phyloP scores from a whole-genome alignment of 352 stramenopile genomes.

The Phytophthora pisi region DNA sequence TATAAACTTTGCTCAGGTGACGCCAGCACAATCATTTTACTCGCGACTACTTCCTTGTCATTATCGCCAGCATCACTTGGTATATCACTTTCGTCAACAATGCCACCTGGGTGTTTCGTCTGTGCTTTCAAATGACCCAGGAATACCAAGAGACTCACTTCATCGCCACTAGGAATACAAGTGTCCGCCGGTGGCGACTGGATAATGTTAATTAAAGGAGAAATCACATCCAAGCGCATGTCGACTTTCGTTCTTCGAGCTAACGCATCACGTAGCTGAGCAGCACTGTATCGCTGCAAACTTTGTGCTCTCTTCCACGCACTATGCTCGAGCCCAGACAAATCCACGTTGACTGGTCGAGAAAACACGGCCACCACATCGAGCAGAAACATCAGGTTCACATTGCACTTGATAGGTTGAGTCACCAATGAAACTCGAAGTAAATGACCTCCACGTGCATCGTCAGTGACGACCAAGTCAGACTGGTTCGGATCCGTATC shows the following conservation, averaged over 20 bases:
- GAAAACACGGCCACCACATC: conserved; percentile 72
- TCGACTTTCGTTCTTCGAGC: conserved; percentile 73
- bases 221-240: conserved; percentile 80
- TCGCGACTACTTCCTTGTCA: conserved; percentile 6
- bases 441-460: conserved; percentile 29
- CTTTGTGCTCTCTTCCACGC: conserved; percentile 78
- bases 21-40: conserved; percentile 21
- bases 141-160: conserved; percentile 72
- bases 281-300: conserved; percentile 76
- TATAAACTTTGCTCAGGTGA: conserved; percentile 62
- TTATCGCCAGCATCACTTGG: conserved; percentile 10
- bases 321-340: conserved; percentile 72
- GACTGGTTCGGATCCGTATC: conserved; percentile 22
- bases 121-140: conserved; percentile 75
- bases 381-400: conserved; percentile 80
- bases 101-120: conserved; percentile 48
- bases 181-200: conserved; percentile 45
- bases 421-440: conserved; percentile 74
- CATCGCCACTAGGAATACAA: conserved; percentile 22
- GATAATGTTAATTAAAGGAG: conserved; percentile 76
- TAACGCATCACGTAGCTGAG: conserved; percentile 74
- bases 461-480: conserved; percentile 12
- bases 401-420: conserved; percentile 81
- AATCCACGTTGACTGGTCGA: conserved; percentile 74
- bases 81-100: conserved; percentile 17